Base-by-base conservation (phyloP, 148 eudicot genomes). In the Hydrangea macrophylla region DNA sequence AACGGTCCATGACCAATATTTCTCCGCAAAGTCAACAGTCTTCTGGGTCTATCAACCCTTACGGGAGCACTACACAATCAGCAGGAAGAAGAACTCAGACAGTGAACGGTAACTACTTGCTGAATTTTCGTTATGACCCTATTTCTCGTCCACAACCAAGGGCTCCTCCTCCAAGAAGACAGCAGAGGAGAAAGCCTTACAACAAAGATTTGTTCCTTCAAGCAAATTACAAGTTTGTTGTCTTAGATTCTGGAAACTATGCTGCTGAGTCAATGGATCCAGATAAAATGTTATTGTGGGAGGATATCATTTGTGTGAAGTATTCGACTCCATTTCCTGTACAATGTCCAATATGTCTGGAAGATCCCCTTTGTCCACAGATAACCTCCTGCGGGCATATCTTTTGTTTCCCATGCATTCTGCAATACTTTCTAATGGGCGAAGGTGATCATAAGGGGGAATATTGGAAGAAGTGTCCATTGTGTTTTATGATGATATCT, bases 141-240 rank as follows among this genome's bases (percentile, higher is more conserved):
- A 86, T 91, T 65, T 65, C 88, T 69, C 85, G 92, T 66, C 69
- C 91, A 59, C 95, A 85, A 63, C 72, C 76, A 58, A 85, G 89
- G 81, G 84, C 76, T 27, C 79, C 83, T 72, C 96, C 88, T 68
- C 81, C 78, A 22, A 80, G 89, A 80, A 85, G 80, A 82, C 82
- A 80, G 56, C 81, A 51, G 37, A 94, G 79, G 75, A 78, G 82
- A 70, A 94, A 81, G 80, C 96, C 99, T 62, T 91, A 90, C 77
- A 94, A 94, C 77, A 94, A 90, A 73, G 99, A 94, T 67, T 80
- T 94, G 80, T 94, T 94, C 72, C 88, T 94, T 55, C 99, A 94
- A 85, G 97, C 99, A 55, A 94, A 94, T 72, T 94, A 88, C 79
- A 88, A 80, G 77, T 94, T 94, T 86, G 91, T 91, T 53, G 76